Percentiles rank a stretch among this genome's conserved stretches.
Evolutionary conservation across 176 grass and related monocot genomes (phyloP).

Genomic region (Thinopyrum elongatum): DNA sequence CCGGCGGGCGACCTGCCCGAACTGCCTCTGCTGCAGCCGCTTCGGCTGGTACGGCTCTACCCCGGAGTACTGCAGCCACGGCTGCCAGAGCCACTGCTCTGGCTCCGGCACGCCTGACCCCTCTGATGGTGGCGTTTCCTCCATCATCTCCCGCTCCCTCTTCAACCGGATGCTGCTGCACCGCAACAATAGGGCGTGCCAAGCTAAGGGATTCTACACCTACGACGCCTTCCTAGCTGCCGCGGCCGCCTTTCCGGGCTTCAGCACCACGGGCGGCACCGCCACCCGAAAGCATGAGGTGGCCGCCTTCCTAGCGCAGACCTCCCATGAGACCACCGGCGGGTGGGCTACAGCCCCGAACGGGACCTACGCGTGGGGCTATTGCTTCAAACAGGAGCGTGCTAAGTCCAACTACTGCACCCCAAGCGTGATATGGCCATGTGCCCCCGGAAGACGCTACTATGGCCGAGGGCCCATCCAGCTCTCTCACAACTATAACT

Average conservation of each 20-base stretch:
- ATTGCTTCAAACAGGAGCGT: slow-evolving; percentile 31
- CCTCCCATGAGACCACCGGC: slow-evolving; percentile 55
- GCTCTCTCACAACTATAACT: slow-evolving; percentile 59
- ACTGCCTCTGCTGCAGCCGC: slow-evolving; percentile 46
- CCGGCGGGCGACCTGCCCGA: slow-evolving; percentile 30
- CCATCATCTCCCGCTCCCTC: neutral
- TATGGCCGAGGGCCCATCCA: slow-evolving; percentile 59
- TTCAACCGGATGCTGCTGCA: neutral
- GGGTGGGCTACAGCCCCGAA: slow-evolving; percentile 1
- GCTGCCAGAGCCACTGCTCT: too few species aligned
- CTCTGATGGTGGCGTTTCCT: neutral
- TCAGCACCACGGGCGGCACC: slow-evolving; percentile 3
- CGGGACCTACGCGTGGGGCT: slow-evolving; percentile 35
- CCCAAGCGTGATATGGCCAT: slow-evolving; percentile 23
- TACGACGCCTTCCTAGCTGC: slow-evolving; percentile 52
- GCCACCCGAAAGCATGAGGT: slow-evolving; percentile 23
- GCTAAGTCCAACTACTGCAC: slow-evolving; percentile 25
- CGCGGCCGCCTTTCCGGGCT: slow-evolving; percentile 12
- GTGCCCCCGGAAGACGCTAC: slow-evolving; percentile 25
- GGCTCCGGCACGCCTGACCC: too few species aligned
- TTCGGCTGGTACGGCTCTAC: slow-evolving; percentile 46
- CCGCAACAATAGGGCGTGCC: neutral
- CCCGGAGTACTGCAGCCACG: too few species aligned
- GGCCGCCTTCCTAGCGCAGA: slow-evolving; percentile 51
- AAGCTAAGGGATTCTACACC: slow-evolving; percentile 37